Evolutionary conservation across 2,329 filamentous ascomycete genomes (phyloP), one percentile per base, ranked within the genome.

Genomic region (Aspergillus jensenii): DNA sequence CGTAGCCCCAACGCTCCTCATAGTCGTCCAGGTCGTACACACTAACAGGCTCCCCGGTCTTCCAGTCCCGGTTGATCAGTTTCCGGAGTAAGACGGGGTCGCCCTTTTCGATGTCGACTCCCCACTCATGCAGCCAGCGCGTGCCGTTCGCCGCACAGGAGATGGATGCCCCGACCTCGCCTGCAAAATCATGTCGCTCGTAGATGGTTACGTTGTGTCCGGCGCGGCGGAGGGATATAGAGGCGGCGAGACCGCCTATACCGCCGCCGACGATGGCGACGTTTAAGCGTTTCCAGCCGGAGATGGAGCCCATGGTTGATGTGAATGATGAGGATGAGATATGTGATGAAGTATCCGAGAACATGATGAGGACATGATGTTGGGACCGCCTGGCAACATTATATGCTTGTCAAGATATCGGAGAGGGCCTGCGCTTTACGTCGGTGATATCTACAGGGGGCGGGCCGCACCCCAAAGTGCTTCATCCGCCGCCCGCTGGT

Each of bases 71-170:
- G 69, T 86, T 88, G 74, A 90, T 89, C 52, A 90, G 79, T 66
- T 86, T 86, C 71, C 79, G 80, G 49, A 90, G 74, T 1, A 89
- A 76, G 2, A 90, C 87, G 0, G 86, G 86, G 57, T 88, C 83
- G 8, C 87, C 87, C 65, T 84, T 85, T 14, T 75, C 75, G 1
- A 90, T 77, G 65, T 90, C 84, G 1, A 90, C 85, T 0, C 77
- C 77, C 87, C 87, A 90, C 69, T 88, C 85, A 60, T 88, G 82
- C 7, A 90, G 75, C 87, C 87, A 90, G 47, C 85, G 80, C 1
- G 87, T 87, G 7, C 87, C 87, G 65, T 90, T 90, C 9, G 87
- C 86, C 1, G 87, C 87, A 65, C 87, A 89, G 0, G 83, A 87
- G 0, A 89, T 81, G 0, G 86, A 88, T 0, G 86, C 86, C 12